Percentiles rank a stretch among this genome's conserved stretches.
phyloP scores from a whole-genome alignment of 1,139 yeast species.

The Zygosaccharomyces sapae region DNA sequence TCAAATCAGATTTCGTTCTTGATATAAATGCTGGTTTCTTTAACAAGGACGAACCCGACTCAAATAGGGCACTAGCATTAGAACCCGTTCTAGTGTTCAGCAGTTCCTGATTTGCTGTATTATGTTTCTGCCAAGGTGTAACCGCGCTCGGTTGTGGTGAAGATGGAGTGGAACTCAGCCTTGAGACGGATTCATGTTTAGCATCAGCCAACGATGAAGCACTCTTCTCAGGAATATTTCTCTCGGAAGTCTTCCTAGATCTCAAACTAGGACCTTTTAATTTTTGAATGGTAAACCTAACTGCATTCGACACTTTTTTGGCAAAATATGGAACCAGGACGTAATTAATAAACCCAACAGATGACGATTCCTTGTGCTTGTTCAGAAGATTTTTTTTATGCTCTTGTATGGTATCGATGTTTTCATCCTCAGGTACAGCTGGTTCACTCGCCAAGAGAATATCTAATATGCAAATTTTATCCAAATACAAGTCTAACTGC shows the following conservation, averaged over 20 bases:
- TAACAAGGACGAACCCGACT: constrained; percentile 17
- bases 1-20: constrained; percentile 32
- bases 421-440: constrained; percentile 17
- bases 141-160: constrained; percentile 15
- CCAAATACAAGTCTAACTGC: constrained; percentile 45
- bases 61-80: constrained; percentile 28
- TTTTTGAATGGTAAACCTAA: constrained; percentile 46
- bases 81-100: constrained; percentile 24
- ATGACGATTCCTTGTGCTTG: constrained; percentile 35
- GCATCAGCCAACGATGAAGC: neutral
- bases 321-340: constrained; percentile 54
- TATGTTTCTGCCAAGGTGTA: constrained; percentile 5
- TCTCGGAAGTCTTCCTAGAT: constrained; percentile 7
- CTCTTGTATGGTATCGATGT: constrained; percentile 19
- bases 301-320: constrained; percentile 46
- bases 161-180: constrained; percentile 16
- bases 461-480: constrained; percentile 55
- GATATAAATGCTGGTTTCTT: constrained; percentile 23
- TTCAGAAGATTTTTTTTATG: constrained; percentile 25
- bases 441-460: constrained; percentile 41
- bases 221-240: constrained; percentile 1
- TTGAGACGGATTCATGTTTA: constrained; percentile 8
- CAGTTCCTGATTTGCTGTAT: constrained; percentile 10
- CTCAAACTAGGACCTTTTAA: constrained; percentile 44
- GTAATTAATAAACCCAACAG: constrained; percentile 50